Conservation (phyloP, 257 asterid species). For the Solanum dulcamara region DNA sequence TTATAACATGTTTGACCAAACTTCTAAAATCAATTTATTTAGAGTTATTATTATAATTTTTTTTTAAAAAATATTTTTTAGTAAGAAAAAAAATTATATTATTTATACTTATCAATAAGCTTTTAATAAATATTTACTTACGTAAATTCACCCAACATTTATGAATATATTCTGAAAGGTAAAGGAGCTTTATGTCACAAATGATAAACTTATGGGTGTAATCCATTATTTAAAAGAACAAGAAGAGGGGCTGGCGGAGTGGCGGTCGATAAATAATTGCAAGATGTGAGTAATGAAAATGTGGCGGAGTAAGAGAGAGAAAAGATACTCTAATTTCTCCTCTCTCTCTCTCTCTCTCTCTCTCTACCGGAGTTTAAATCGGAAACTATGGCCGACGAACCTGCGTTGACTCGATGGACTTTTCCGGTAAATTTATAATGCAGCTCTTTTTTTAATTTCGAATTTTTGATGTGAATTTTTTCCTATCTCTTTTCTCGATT, state of each 20-base stretch:
- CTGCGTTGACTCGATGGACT: slow-evolving; percentile 90
- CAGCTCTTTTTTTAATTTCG: not conserved
- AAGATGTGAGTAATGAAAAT: not conserved
- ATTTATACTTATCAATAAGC: too few species aligned
- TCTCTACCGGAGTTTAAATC: not conserved
- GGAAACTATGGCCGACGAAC: slow-evolving; percentile 60
- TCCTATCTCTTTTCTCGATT: not conserved
- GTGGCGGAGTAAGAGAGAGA: not conserved
- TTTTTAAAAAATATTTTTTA: too few species aligned
- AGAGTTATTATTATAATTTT: too few species aligned
- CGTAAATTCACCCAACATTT: too few species aligned
- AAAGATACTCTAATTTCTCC: not conserved
- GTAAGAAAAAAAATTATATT: too few species aligned
- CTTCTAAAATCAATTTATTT: too few species aligned
- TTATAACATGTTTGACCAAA: too few species aligned
- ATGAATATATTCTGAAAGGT: not conserved
- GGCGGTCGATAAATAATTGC: not conserved
- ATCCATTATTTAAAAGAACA: not conserved
- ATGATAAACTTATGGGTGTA: not conserved
- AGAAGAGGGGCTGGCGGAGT: too few species aligned
- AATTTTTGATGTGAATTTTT: not conserved
- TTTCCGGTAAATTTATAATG: slow-evolving; percentile 43
- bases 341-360: not conserved
- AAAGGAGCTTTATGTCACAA: not conserved
- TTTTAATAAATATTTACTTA: too few species aligned